phyloP scores from a whole-genome alignment of 1,139 yeast genomes.

The Taiozyma onychis region DNA sequence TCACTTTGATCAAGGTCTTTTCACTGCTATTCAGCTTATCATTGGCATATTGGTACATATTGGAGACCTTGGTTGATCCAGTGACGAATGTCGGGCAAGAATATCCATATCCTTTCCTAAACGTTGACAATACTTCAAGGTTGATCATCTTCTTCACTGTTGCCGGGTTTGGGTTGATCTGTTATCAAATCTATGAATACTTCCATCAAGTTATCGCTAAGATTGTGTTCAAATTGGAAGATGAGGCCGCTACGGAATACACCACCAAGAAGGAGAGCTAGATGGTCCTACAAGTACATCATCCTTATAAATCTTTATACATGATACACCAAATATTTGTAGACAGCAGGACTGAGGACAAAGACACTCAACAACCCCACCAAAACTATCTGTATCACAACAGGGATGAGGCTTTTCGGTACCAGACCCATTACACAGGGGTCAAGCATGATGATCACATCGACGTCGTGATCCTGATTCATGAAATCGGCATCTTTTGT shows the following conservation, averaged over 20 bases:
- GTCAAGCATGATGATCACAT: conserved; percentile 2
- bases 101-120: conserved; percentile 65
- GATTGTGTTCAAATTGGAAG: not conserved
- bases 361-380: not conserved
- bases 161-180: conserved; percentile 34
- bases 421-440: conserved; percentile 6
- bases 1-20: conserved; percentile 32
- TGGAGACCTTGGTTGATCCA: conserved; percentile 43
- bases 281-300: not conserved
- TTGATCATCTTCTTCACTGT: conserved; percentile 45
- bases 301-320: too few relatives aligned
- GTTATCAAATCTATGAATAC: not conserved
- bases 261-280: not conserved
- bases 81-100: conserved; percentile 28
- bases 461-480: conserved; percentile 5
- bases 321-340: not conserved
- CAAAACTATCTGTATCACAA: not conserved
- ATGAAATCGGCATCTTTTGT: conserved; percentile 11
- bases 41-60: conserved; percentile 46
- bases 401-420: conserved; percentile 8
- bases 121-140: conserved; percentile 41
- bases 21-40: conserved; percentile 35
- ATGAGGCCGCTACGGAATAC: not conserved
- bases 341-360: not conserved
- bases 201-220: not conserved